phyloP scores from a whole-genome alignment of 1,284 basidiomycete species.

The Boletus mariae region DNA sequence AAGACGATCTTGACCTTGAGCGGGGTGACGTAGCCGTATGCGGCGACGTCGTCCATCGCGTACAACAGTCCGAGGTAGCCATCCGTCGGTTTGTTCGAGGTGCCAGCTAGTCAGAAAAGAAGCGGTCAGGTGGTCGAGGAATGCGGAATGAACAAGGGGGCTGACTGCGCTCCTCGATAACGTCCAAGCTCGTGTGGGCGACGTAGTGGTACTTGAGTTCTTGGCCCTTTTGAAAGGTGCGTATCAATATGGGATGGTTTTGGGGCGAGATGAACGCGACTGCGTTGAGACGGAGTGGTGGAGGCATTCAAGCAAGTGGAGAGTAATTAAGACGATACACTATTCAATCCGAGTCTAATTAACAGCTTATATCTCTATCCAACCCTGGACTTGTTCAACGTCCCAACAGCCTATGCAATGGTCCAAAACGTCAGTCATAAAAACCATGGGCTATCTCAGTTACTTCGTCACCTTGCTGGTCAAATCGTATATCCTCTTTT shows the following conservation, averaged over 20 bases:
- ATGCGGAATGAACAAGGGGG: slow-evolving; percentile 5
- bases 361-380: not conserved
- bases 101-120: slow-evolving; percentile 37
- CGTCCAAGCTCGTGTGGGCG: slow-evolving; percentile 72
- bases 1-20: slow-evolving; percentile 78
- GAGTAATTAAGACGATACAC: not conserved
- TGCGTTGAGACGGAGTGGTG: slow-evolving; percentile 65
- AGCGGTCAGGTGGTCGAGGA: not conserved
- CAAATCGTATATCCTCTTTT: slow-evolving; percentile 71
- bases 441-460: not conserved
- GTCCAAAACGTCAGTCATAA: slow-evolving; percentile 3
- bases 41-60: slow-evolving; percentile 77
- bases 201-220: slow-evolving; percentile 81
- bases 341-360: not conserved
- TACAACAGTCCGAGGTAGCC: slow-evolving; percentile 77
- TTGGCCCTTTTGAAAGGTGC: slow-evolving; percentile 64
- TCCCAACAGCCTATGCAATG: slow-evolving; percentile 14
- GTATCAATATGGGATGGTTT: slow-evolving; percentile 75
- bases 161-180: slow-evolving; percentile 68
- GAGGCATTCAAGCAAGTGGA: slow-evolving; percentile 40
- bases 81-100: slow-evolving; percentile 56
- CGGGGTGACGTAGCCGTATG: slow-evolving; percentile 81
- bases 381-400: slow-evolving; percentile 11
- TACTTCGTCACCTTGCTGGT: slow-evolving; percentile 51
- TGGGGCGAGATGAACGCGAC: slow-evolving; percentile 78